A percentile compares a stretch with the other conserved stretches of the same genome.
phyloP scores from a whole-genome alignment of 768 basidiomycete species.

The Asterophora lycoperdoides region DNA sequence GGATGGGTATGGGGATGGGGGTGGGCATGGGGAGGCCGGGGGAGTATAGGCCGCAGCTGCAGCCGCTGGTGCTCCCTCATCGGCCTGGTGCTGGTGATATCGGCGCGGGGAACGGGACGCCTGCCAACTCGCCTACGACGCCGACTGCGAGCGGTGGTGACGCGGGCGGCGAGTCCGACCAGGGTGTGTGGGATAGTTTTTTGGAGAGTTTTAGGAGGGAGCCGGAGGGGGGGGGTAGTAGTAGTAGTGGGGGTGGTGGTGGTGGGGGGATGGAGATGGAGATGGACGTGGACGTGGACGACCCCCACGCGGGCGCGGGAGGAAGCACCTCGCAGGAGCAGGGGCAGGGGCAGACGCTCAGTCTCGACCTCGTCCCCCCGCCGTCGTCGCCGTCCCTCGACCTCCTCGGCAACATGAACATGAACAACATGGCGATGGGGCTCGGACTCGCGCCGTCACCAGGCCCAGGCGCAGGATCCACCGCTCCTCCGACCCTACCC shows the following conservation, averaged over 20 bases:
- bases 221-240: background rate
- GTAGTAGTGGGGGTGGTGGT: background rate
- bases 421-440: conserved; percentile 4
- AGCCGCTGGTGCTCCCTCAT: background rate
- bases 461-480: too few relatives aligned
- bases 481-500: too few relatives aligned
- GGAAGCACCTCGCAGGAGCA: background rate
- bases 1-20: background rate
- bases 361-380: background rate
- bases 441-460: too few relatives aligned
- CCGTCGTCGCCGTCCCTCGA: background rate
- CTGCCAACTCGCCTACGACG: too few relatives aligned
- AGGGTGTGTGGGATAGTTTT: conserved; percentile 14
- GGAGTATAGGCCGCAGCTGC: background rate
- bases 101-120: too few relatives aligned
- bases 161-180: conserved; percentile 3
- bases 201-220: conserved; percentile 14
- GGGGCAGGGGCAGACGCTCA: background rate
- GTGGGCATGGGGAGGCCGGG: background rate
- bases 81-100: too few relatives aligned
- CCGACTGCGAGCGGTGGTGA: background rate
- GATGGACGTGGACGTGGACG: background rate
- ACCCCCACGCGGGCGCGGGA: background rate
- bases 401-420: conserved; percentile 6
- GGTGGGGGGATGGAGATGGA: conserved; percentile 1